A percentile compares a stretch with the other conserved stretches of the same genome.
phyloP scores from a whole-genome alignment of 495 filamentous ascomycete genomes.

The Staphylotrichum longicolle region DNA sequence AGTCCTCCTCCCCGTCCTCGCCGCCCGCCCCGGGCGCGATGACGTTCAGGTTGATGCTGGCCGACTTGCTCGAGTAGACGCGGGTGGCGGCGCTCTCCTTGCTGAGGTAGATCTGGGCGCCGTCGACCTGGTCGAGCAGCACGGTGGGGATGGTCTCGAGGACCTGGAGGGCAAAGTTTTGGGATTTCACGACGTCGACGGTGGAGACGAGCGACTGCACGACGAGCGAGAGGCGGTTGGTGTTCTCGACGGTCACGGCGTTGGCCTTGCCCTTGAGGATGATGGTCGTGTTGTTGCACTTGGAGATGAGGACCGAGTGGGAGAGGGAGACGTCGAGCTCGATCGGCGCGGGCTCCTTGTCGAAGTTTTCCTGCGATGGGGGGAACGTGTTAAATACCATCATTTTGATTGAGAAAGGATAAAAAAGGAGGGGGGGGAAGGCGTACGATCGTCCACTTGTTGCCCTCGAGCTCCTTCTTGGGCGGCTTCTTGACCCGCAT shows the following conservation, averaged over 20 bases:
- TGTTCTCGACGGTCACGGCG: conserved; percentile 90
- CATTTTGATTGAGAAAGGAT: background rate
- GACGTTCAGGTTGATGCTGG: conserved; percentile 80
- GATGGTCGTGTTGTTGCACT: conserved; percentile 86
- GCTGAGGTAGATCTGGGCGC: conserved; percentile 79
- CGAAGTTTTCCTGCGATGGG: conserved; percentile 73
- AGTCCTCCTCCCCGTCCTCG: conserved; percentile 67
- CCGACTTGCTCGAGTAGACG: conserved; percentile 83
- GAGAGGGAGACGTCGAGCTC: conserved; percentile 74
- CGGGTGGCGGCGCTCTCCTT: conserved; percentile 73
- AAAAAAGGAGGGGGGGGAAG: background rate
- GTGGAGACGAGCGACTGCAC: conserved; percentile 86
- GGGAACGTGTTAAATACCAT: background rate
- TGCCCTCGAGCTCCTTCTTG: conserved; percentile 88
- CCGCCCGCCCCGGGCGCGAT: conserved; percentile 45
- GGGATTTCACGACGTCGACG: conserved; percentile 89
- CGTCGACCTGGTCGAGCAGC: conserved; percentile 89
- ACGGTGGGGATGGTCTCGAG: conserved; percentile 72
- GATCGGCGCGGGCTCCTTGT: conserved; percentile 67
- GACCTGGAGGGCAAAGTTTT: conserved; percentile 89
- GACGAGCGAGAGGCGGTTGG: conserved; percentile 74
- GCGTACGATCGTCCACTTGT: conserved; percentile 84
- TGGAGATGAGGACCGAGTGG: conserved; percentile 88
- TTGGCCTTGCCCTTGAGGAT: conserved; percentile 90
- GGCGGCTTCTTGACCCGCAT: conserved; percentile 92